Conservation (phyloP, 1,284 basidiomycete genomes). For the Sporisorium reilianum region DNA sequence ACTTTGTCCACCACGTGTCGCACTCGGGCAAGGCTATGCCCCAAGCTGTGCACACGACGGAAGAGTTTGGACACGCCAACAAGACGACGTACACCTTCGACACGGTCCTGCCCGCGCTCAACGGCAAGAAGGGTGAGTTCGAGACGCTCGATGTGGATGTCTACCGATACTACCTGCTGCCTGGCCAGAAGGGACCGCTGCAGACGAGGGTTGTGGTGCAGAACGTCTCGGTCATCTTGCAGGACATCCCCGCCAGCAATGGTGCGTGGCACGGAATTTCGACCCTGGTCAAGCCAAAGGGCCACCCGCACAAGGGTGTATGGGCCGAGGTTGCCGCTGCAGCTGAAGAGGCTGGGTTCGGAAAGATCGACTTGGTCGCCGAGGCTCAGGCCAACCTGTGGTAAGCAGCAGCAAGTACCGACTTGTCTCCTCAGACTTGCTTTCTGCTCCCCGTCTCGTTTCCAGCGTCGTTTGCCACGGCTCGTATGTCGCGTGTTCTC, state of each 20-base stretch:
- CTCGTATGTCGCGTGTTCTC: neutral
- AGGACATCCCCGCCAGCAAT: constrained; percentile 76
- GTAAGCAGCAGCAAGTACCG: constrained; percentile 16
- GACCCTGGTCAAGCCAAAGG: constrained; percentile 71
- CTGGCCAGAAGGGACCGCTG: constrained; percentile 68
- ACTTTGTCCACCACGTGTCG: constrained; percentile 71
- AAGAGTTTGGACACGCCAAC: constrained; percentile 29
- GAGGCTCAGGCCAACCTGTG: constrained; percentile 30
- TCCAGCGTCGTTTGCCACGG: neutral
- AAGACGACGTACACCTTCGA: constrained; percentile 57
- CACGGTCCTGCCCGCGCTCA: constrained; percentile 42
- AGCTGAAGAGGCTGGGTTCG: constrained; percentile 42
- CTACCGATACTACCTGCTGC: constrained; percentile 54
- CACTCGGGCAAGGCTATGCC: constrained; percentile 12
- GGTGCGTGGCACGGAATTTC: constrained; percentile 78
- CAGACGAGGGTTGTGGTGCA: constrained; percentile 75
- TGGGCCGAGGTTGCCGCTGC: constrained; percentile 46
- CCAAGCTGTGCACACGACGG: neutral
- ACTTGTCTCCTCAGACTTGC: too few species aligned
- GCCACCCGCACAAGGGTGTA: constrained; percentile 42
- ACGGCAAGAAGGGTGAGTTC: constrained; percentile 40
- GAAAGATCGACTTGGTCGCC: constrained; percentile 35
- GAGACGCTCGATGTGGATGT: constrained; percentile 57
- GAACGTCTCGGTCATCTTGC: constrained; percentile 71
- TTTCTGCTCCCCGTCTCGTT: too few species aligned